Base-by-base conservation (phyloP, 1,139 yeast species). In the Zygosaccharomyces sapae region DNA sequence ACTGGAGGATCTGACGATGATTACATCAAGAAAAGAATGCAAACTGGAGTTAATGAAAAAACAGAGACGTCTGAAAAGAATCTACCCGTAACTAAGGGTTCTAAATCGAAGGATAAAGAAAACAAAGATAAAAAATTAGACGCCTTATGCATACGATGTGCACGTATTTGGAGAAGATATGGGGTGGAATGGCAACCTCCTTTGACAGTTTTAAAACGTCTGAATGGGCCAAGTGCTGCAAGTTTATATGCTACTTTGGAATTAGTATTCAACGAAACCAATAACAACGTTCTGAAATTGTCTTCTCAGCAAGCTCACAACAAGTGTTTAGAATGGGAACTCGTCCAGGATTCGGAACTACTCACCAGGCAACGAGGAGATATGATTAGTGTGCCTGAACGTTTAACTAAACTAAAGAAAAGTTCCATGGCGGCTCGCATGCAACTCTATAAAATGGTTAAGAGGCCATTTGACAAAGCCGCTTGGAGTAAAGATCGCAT, bases 151-250 rank as follows among this genome's bases (percentile, higher is more conserved):
- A 70, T 77, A 41, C 73, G 97, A 46, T 92, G 98, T 70, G 96
- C 97, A 0, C 74, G 83, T 49, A 65, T 92, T 36, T 92, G 98
- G 98, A 74, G 96, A 62, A 71, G 94, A 38, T 92, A 92, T 64
- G 97, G 90, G 0, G 83, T 86, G 0, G 73, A 74, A n/a, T 92
- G 97, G 97, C 88, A 83, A 55, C 80, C 80, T 43, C 96, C 96
- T 0, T 61, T 70, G 20, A 92, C 84, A 49, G 81, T 87, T 0
- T 69, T 80, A 41, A 77, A 74, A 60, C 81, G 77, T 49, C 37
- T 65, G 16, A 47, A 55, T 45, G 67, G 66, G 1, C 53, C 53
- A n/a, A 55, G 56, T 44, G 44, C 47, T 16, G 33, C 52, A 8
- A 55, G 49, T 25, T 43, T 57, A n/a, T 54, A 56, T 12, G 33